Evolutionary conservation across 176 grass and related monocot species (phyloP).

Genomic region (Aegilops bicornis): DNA sequence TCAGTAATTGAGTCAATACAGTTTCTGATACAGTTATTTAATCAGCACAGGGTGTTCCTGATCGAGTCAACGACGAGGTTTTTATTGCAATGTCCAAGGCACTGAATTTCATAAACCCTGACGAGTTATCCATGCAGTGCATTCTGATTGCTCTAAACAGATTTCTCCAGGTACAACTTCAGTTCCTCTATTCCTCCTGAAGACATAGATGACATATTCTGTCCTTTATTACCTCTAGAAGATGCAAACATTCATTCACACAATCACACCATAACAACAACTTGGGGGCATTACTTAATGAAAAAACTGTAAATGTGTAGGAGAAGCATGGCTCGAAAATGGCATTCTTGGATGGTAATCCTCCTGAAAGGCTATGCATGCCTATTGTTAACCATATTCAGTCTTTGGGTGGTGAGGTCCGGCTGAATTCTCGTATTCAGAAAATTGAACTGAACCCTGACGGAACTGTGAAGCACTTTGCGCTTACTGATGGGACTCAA

Average conservation of each 20-base stretch:
- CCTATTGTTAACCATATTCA: constrained; percentile 86
- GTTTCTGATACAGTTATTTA: constrained; percentile 57
- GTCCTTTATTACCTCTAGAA: constrained; percentile 22
- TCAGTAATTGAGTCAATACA: background rate
- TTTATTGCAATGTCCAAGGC: constrained; percentile 99
- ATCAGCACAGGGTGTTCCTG: constrained; percentile 85
- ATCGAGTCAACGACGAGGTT: constrained; percentile 88
- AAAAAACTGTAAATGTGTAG: constrained; percentile 42
- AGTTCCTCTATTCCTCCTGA: constrained; percentile 11
- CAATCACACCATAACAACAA: background rate
- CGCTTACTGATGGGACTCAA: constrained; percentile 67
- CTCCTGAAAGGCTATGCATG: constrained; percentile 93
- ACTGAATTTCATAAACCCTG: constrained; percentile 99
- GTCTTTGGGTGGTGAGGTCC: constrained; percentile 89
- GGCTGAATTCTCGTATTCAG: constrained; percentile 83
- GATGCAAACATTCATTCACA: background rate
- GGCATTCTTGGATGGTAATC: constrained; percentile 98
- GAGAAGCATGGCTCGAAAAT: constrained; percentile 98
- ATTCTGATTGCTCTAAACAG: constrained; percentile 94
- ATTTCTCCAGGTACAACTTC: constrained; percentile 84
- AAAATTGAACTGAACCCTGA: constrained; percentile 87
- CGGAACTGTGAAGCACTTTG: constrained; percentile 86
- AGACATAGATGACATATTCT: constrained; percentile 14
- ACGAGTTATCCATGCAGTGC: constrained; percentile 99
- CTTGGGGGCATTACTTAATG: background rate